These are phyloP conservation scores for Pleurotus djamor DNA, from an alignment of 768 basidiomycete species.

Conservation along the genomic window DNA sequence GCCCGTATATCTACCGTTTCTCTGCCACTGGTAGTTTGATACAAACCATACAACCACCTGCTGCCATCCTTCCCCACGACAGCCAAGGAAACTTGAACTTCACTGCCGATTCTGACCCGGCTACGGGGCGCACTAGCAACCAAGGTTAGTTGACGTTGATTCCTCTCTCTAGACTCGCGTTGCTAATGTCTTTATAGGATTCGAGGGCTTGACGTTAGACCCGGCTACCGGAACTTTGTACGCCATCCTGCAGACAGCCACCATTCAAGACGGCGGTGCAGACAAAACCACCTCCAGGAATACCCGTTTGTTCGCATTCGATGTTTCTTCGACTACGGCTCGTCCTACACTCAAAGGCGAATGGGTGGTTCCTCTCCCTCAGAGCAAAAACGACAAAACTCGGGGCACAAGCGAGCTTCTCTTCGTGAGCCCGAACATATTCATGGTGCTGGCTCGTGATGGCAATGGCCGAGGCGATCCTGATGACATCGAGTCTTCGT, in stretches of 20 bases:
- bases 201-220: slow-evolving; percentile 59
- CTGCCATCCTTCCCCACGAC: slow-evolving; percentile 50
- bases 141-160: slow-evolving; percentile 34
- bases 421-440: slow-evolving; percentile 50
- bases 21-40: slow-evolving; percentile 43
- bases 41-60: slow-evolving; percentile 56
- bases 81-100: slow-evolving; percentile 47
- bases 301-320: slow-evolving; percentile 56
- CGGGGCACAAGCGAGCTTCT: slow-evolving; percentile 54
- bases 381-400: slow-evolving; percentile 49
- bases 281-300: slow-evolving; percentile 44
- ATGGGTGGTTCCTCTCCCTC: slow-evolving; percentile 58
- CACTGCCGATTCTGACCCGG: slow-evolving; percentile 43
- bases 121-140: slow-evolving; percentile 53
- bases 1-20: slow-evolving; percentile 62
- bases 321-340: slow-evolving; percentile 32
- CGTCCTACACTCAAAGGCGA: slow-evolving; percentile 47
- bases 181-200: slow-evolving; percentile 30
- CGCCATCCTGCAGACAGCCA: slow-evolving; percentile 61
- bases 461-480: slow-evolving; percentile 54
- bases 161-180: not conserved
- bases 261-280: slow-evolving; percentile 60
- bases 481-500: slow-evolving; percentile 42
- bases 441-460: slow-evolving; percentile 59
- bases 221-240: slow-evolving; percentile 47